Conservation (phyloP, 306 rosid genomes). For the Arachis stenosperma region DNA sequence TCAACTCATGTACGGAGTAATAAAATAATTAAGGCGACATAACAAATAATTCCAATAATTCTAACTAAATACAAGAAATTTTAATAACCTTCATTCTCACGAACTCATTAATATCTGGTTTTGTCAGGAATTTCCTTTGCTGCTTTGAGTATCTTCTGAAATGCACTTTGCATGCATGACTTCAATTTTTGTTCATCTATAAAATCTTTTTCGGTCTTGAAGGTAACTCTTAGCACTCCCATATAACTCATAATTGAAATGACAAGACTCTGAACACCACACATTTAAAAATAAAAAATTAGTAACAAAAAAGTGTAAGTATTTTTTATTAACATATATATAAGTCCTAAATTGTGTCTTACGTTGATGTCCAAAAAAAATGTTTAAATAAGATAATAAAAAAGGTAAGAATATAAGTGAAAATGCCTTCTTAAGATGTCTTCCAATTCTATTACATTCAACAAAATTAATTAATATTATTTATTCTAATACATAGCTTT, state of each 20-base stretch:
- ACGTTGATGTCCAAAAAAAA: too few species aligned
- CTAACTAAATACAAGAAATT: constrained; percentile 3
- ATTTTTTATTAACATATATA: too few species aligned
- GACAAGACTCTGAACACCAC: constrained; percentile 52
- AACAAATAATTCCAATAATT: neutral
- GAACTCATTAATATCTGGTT: neutral
- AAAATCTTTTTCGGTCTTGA: constrained; percentile 46
- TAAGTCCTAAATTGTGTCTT: too few species aligned
- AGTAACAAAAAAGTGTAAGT: too few species aligned
- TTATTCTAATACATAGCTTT: neutral
- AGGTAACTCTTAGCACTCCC: constrained; percentile 50
- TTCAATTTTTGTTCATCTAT: constrained; percentile 50
- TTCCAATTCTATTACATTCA: neutral
- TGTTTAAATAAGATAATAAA: too few species aligned
- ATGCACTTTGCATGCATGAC: constrained; percentile 52
- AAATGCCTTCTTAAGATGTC: neutral
- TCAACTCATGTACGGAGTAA: neutral
- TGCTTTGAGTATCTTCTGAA: constrained; percentile 44
- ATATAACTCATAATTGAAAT: constrained; percentile 58
- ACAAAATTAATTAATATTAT: too few species aligned
- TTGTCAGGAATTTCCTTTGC: constrained; percentile 28
- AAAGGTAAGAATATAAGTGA: neutral
- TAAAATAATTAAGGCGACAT: neutral
- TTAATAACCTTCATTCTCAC: neutral
- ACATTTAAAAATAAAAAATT: neutral